Base-by-base conservation (phyloP, 371 early-diverging fungal species). In the Rhizopus arrhizus region DNA sequence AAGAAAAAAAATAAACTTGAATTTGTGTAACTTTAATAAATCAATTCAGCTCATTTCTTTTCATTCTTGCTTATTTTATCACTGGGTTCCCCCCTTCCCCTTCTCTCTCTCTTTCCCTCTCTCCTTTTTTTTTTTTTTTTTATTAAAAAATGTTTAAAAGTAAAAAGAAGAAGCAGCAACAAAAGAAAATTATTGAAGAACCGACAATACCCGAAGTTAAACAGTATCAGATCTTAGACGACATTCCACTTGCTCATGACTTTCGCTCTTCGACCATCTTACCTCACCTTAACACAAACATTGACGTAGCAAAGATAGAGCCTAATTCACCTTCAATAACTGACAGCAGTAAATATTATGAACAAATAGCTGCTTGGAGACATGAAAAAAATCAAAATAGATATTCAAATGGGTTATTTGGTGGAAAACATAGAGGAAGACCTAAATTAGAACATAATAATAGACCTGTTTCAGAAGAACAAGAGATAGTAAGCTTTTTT, bases 221-320 rank as follows among this genome's bases (percentile, higher is more conserved):
- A 32, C 11, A 61, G 42, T 65, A 62, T 52, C 48, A 36, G n/a
- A 59, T 74, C 34, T 60, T 77, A 11, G 72, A 74, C 52, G 77
- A 77, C 56, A 64, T 77, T 59, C 58, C 66, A 35, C 48, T 72
- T 29, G 53, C 66, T 31, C 65, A 70, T 34, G 78, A 78, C 63
- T 78, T 78, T 58, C 70, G 75, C n/a, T 65, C 78, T 47, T 77
- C 78, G n/a, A 62, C 74, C 53, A 78, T 78, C 54, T 42, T 78
- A 32, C 73, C 73, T 31, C 69, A 75, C 51, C 56, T 74, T 15
- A 66, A 64, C 16, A 65, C 65, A 54, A 61, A 68, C 41, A 32
- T 63, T 31, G 57, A 56, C 52, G 33, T 35, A n/a, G 50, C 28
- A 7, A 58, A 53, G 34, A 42, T 58, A 31, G 48, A 48, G 29